phyloP scores from a whole-genome alignment of 2,329 filamentous ascomycete species.

The Colletotrichum somersetense region DNA sequence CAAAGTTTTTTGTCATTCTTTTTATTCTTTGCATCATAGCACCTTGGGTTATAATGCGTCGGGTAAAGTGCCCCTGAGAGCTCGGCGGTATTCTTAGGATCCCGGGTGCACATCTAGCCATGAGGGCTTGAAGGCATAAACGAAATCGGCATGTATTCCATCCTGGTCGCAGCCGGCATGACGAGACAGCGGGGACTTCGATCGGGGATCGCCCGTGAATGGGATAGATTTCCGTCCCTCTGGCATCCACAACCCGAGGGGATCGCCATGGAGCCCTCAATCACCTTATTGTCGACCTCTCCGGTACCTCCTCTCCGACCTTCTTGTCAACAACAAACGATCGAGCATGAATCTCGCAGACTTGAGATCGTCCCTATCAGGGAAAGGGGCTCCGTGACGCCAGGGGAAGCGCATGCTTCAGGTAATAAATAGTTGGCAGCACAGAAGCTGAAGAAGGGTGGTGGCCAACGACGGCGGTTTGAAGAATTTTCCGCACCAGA shows the following conservation, averaged over 20 bases:
- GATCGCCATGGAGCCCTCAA: slow-evolving; percentile 26
- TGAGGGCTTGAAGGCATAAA: slow-evolving; percentile 16
- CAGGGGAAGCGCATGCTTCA: slow-evolving; percentile 17
- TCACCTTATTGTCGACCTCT: neutral
- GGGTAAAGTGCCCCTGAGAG: neutral
- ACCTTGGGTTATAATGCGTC: too few relatives aligned
- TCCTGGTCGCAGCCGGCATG: slow-evolving; percentile 19
- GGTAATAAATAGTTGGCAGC: slow-evolving; percentile 4
- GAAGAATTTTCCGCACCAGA: neutral
- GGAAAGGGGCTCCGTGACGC: neutral
- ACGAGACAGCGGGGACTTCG: slow-evolving; percentile 20
- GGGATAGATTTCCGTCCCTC: neutral
- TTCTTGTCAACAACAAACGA: slow-evolving; percentile 4
- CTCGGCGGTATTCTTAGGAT: neutral
- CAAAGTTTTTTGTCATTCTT: neutral
- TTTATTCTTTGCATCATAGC: neutral
- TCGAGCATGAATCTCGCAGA: slow-evolving; percentile 26
- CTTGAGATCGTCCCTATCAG: neutral
- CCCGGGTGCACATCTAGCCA: neutral
- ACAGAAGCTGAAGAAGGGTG: neutral
- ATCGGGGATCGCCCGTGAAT: slow-evolving; percentile 24
- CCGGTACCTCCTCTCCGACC: neutral
- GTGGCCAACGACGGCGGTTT: neutral
- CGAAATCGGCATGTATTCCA: neutral
- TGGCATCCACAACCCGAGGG: slow-evolving; percentile 16